phyloP scores from a whole-genome alignment of 73 alveolate species.

The Tetrahymena thermophila region DNA sequence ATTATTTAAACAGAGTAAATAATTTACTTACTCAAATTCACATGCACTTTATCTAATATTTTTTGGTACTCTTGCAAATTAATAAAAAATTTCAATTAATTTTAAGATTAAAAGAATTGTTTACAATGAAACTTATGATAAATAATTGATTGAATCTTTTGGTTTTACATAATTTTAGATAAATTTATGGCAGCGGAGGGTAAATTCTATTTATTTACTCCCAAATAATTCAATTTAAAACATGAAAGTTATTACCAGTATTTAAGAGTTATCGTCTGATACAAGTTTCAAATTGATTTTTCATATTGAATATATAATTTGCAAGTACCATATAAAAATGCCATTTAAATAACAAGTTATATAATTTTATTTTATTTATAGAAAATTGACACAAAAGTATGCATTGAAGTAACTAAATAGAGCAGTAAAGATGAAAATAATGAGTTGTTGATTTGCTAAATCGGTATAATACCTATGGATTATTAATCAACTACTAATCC shows the following conservation, averaged over 20 bases:
- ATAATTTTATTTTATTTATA: background rate
- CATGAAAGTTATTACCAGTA: too few species aligned
- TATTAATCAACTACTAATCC: background rate
- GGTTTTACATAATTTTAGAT: background rate
- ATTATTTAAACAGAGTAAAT: background rate
- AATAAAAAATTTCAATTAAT: background rate
- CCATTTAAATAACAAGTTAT: background rate
- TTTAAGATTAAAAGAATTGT: too few species aligned
- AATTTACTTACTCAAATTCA: background rate
- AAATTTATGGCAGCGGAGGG: background rate
- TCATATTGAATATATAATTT: too few species aligned
- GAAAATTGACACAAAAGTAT: background rate
- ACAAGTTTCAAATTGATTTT: too few species aligned
- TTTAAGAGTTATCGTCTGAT: background rate
- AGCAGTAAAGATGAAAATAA: background rate
- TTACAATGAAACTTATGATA: background rate
- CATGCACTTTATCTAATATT: background rate
- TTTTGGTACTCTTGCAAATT: background rate
- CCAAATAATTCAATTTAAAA: background rate
- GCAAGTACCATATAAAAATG: background rate
- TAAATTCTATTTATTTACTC: background rate
- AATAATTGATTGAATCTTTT: background rate
- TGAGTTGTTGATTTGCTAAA: background rate
- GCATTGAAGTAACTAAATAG: background rate
- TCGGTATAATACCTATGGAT: background rate